These are phyloP conservation scores for Trichoderma arundinaceum DNA, from an alignment of 2,329 filamentous ascomycete genomes.

Conservation along the genomic window DNA sequence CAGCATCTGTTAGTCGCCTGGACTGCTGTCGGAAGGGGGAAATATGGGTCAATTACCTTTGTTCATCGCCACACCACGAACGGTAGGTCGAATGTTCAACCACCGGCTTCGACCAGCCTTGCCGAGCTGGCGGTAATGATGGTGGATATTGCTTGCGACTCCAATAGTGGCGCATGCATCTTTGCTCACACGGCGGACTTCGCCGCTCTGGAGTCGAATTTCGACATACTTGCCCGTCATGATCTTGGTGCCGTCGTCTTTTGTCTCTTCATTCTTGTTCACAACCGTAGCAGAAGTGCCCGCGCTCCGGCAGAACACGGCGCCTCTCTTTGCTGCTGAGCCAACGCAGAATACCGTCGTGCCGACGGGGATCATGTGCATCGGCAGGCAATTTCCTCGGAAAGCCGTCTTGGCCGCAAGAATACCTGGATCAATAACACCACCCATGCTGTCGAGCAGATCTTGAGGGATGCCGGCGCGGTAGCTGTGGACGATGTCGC, in stretches of 20 bases:
- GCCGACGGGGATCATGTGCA: slow-evolving; percentile 96
- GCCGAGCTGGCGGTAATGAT: slow-evolving; percentile 87
- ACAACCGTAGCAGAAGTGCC: slow-evolving; percentile 90
- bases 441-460: slow-evolving; percentile 89
- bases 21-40: not conserved
- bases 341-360: slow-evolving; percentile 92
- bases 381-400: slow-evolving; percentile 90
- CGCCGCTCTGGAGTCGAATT: slow-evolving; percentile 88
- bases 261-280: slow-evolving; percentile 81
- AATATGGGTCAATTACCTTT: slow-evolving; percentile 64
- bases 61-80: slow-evolving; percentile 98
- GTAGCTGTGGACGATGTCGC: slow-evolving; percentile 92
- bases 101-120: slow-evolving; percentile 94
- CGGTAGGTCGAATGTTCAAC: slow-evolving; percentile 92
- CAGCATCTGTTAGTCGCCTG: slow-evolving; percentile 30
- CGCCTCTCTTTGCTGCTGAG: slow-evolving; percentile 72
- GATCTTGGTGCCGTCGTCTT: slow-evolving; percentile 62
- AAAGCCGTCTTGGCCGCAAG: slow-evolving; percentile 92
- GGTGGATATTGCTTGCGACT: slow-evolving; percentile 89
- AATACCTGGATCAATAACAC: slow-evolving; percentile 91
- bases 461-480: slow-evolving; percentile 85
- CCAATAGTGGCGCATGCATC: slow-evolving; percentile 95
- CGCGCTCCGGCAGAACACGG: slow-evolving; percentile 92
- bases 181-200: slow-evolving; percentile 85
- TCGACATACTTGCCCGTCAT: slow-evolving; percentile 79